Conservation (phyloP, 345 rosid species). For the Excoecaria cochinchinensis region DNA sequence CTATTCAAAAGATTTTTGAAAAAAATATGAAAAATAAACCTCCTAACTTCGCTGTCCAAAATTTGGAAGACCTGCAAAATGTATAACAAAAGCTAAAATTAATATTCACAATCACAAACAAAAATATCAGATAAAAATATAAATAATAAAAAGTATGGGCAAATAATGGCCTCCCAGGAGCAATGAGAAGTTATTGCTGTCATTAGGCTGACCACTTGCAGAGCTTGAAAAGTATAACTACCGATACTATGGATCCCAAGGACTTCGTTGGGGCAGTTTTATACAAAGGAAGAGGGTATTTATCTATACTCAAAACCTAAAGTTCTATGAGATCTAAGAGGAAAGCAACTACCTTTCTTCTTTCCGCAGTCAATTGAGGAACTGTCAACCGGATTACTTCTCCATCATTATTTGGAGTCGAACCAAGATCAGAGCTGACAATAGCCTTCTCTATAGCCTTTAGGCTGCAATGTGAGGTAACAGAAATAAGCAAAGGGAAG, state of each 20-base stretch:
- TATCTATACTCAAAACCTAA: not conserved
- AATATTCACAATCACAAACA: no score
- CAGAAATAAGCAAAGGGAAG: not conserved
- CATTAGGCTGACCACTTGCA: not conserved
- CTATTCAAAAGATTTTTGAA: no score
- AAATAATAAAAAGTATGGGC: no score
- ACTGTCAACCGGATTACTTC: slow-evolving; percentile 77
- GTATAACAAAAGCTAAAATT: no score
- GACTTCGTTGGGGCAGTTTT: not conserved
- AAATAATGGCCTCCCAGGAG: no score
- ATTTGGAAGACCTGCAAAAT: no score
- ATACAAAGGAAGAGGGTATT: not conserved
- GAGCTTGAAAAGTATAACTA: not conserved
- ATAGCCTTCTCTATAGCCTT: slow-evolving; percentile 94
- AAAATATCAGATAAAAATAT: no score
- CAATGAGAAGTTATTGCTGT: not conserved
- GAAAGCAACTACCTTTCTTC: slow-evolving; percentile 73
- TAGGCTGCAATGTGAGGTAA: slow-evolving; percentile 47
- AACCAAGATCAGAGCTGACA: slow-evolving; percentile 76
- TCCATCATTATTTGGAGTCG: slow-evolving; percentile 93
- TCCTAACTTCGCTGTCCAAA: no score
- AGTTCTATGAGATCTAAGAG: not conserved
- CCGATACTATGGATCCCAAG: not conserved
- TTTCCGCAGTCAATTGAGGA: slow-evolving; percentile 84
- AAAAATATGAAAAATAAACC: no score